Conservation (phyloP, 1,284 basidiomycete species). For the Marasmius fiardii region DNA sequence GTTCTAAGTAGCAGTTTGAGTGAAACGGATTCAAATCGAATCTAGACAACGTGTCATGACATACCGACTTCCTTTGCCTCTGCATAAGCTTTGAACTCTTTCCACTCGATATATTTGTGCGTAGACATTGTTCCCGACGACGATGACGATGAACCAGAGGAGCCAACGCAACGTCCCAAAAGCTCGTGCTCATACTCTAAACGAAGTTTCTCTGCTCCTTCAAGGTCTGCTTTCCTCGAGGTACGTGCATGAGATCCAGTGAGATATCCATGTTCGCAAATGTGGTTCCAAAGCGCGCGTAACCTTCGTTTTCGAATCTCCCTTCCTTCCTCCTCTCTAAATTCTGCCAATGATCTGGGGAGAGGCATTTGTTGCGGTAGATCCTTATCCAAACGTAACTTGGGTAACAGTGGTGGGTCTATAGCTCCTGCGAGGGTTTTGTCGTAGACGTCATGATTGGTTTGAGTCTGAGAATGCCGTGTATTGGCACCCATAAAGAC, state of each 20-base stretch:
- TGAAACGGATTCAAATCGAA: slow-evolving; percentile 1
- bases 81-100: slow-evolving; percentile 76
- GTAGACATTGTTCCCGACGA: slow-evolving; percentile 21
- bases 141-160: slow-evolving; percentile 29
- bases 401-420: slow-evolving; percentile 55
- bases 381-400: slow-evolving; percentile 50
- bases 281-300: slow-evolving; percentile 57
- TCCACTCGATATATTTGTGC: slow-evolving; percentile 63
- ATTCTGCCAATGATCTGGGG: slow-evolving; percentile 33
- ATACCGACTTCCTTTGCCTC: slow-evolving; percentile 74
- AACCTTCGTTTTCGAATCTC: slow-evolving; percentile 57
- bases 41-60: slow-evolving; percentile 24
- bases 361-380: slow-evolving; percentile 12
- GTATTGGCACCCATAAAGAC: slow-evolving; percentile 10
- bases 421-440: slow-evolving; percentile 47
- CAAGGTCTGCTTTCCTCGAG: slow-evolving; percentile 26
- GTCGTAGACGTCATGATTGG: slow-evolving; percentile 48
- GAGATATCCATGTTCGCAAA: slow-evolving; percentile 35
- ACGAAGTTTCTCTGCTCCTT: slow-evolving; percentile 66
- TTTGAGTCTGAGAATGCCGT: slow-evolving; percentile 25
- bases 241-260: slow-evolving; percentile 18
- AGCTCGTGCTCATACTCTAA: slow-evolving; percentile 80
- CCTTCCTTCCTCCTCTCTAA: slow-evolving; percentile 59
- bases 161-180: slow-evolving; percentile 56
- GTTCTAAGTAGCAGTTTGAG: slow-evolving; percentile 47